Base-by-base conservation (phyloP, 495 filamentous ascomycete genomes). In the Emericellopsis terricola region DNA sequence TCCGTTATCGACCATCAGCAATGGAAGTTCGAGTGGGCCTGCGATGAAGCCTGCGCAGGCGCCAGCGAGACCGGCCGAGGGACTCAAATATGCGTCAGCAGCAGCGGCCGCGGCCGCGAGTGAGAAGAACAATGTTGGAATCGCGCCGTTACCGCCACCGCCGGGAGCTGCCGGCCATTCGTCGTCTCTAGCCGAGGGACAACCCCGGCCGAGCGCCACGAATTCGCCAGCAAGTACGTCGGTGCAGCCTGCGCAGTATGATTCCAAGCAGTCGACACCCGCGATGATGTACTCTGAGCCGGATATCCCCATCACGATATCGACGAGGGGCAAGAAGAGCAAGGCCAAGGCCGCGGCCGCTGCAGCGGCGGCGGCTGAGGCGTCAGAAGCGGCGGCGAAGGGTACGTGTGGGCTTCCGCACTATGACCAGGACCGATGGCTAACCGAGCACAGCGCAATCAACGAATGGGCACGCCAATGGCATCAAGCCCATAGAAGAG, bases 61-160 rank as follows among this genome's bases (percentile, higher is more conserved):
- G 45, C 91, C 89, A 6, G 73, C 80, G 28, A 73, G 84, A 45
- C 68, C 81, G 3, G 76, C 85, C 16, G 85, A 82, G 20, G 81
- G 81, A 0, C 60, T 96, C 43, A 94, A 94, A 55, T 96, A 96
- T 51, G 89, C 91, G 19, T 94, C 89, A 14, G 89, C 89, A 0
- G 89, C 89, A 0, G 91, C 89, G 0, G 91, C 89, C 0, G 89
- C 89, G 1, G 91, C 91, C 8, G 83, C 89, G 31, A 89, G 76
- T 52, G 85, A 93, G 50, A 91, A 86, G 46, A 84, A 92, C 56
- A 87, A 85, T 28, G 78, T 94, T 8, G 86, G 86, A n/a, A 93
- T 94, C 42, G 73, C 83, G 18, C 86, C 86, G 13, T 62, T 94
- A 37, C 86, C 86, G 16, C 85, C 86, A 29, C 86, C 86, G 47